Evolutionary conservation across 148 eudicot genomes (phyloP).

Genomic region (Dysphania ambrosioides): DNA sequence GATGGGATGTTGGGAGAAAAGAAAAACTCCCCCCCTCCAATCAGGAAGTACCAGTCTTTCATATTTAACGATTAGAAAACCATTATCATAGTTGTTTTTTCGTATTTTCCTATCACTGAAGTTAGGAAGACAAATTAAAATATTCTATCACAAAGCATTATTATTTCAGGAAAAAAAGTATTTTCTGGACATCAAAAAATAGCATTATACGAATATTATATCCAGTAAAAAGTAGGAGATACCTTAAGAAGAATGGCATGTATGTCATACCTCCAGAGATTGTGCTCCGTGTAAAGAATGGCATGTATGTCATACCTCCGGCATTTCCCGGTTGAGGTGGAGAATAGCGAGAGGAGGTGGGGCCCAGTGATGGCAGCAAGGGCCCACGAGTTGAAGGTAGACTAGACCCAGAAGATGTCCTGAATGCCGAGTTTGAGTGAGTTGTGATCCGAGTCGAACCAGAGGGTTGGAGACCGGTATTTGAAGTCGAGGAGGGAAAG

Average conservation of each 20-base stretch:
- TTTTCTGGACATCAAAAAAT: neutral
- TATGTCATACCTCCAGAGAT: constrained; percentile 90
- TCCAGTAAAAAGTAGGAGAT: neutral
- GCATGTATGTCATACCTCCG: constrained; percentile 74
- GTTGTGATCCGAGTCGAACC: constrained; percentile 37
- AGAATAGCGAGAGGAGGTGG: constrained; percentile 55
- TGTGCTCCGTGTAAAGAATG: constrained; percentile 57
- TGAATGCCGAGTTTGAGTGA: constrained; percentile 61
- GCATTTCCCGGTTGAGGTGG: constrained; percentile 57
- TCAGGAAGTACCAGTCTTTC: neutral
- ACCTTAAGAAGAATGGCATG: neutral
- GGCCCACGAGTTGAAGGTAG: constrained; percentile 53
- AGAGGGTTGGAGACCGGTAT: constrained; percentile 39
- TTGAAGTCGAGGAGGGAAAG: constrained; percentile 60
- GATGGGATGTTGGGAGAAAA: neutral
- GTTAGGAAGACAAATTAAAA: neutral
- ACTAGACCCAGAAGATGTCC: constrained; percentile 83
- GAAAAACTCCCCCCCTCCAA: neutral
- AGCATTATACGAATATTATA: neutral
- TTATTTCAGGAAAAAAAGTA: neutral
- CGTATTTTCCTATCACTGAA: neutral
- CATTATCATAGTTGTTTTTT: neutral
- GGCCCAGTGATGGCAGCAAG: constrained; percentile 77
- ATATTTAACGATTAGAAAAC: neutral
- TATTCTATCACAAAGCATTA: neutral